Evolutionary conservation across 352 stramenopile genomes (phyloP).

Genomic region (Globisporangium spinosum): DNA sequence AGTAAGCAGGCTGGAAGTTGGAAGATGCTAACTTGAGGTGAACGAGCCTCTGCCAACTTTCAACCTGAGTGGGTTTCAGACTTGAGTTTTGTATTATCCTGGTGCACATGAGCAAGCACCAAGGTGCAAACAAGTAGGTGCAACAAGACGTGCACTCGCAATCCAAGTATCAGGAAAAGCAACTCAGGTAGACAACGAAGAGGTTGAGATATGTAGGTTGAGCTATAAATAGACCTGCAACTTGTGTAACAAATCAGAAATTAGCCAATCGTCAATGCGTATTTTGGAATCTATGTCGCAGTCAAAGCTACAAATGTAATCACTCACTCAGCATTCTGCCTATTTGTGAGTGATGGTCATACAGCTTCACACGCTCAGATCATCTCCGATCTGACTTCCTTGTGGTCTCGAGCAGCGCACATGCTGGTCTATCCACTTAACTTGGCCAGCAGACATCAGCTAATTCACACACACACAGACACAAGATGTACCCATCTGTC

Average conservation of each 20-base stretch:
- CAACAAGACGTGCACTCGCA: neutral
- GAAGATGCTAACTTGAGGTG: no score
- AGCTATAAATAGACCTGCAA: neutral
- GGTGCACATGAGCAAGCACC: neutral
- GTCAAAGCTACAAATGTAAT: neutral
- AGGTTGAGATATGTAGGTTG: neutral
- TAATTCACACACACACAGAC: neutral
- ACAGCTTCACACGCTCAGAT: neutral
- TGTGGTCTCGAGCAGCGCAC: neutral
- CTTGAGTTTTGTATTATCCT: neutral
- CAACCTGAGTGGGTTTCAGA: neutral
- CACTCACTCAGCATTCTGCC: neutral
- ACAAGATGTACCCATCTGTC: neutral
- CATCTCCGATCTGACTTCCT: constrained; percentile 1
- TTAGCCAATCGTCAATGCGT: neutral
- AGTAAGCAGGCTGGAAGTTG: neutral
- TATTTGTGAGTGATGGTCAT: neutral
- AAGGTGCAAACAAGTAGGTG: neutral
- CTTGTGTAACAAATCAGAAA: neutral
- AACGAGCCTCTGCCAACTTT: neutral
- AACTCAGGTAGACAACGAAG: neutral
- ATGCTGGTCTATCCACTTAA: neutral
- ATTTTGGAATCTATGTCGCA: neutral
- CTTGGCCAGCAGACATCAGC: neutral
- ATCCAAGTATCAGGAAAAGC: neutral